Evolutionary conservation across 768 basidiomycete genomes (phyloP).

Genomic region (Lactarius akahatsu): DNA sequence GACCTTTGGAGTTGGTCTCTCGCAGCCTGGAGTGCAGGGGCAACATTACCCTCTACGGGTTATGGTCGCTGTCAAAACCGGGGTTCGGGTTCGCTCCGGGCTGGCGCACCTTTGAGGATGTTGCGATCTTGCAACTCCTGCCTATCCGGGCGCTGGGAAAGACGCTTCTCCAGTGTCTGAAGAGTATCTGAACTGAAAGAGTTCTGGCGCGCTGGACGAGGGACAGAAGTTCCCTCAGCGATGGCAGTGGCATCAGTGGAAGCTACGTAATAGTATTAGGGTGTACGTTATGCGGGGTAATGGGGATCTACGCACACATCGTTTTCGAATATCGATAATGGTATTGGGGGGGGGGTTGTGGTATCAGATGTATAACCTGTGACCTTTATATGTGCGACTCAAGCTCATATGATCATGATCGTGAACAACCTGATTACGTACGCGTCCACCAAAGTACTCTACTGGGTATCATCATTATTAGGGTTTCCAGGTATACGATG

Average conservation of each 20-base stretch:
- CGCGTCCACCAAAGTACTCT: not conserved
- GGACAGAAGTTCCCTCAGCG: slow-evolving; percentile 8
- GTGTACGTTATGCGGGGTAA: not conserved
- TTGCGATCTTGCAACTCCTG: slow-evolving; percentile 63
- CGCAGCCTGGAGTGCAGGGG: slow-evolving; percentile 59
- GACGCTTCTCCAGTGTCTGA: slow-evolving; percentile 52
- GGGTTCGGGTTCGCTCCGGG: not conserved
- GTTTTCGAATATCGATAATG: slow-evolving; percentile 3
- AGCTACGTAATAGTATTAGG: slow-evolving; percentile 3
- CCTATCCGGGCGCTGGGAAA: slow-evolving; percentile 56
- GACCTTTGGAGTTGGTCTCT: slow-evolving; percentile 58
- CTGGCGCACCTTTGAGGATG: slow-evolving; percentile 59
- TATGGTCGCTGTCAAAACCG: not conserved
- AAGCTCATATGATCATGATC: not conserved
- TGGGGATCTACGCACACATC: slow-evolving; percentile 22
- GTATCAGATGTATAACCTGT: not conserved
- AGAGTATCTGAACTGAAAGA: slow-evolving; percentile 39
- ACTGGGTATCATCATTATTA: slow-evolving; percentile 5
- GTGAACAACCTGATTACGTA: not conserved
- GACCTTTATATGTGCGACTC: slow-evolving; percentile 17
- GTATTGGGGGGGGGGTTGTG: not conserved
- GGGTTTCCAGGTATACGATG: not conserved
- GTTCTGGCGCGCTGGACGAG: slow-evolving; percentile 32
- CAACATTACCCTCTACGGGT: slow-evolving; percentile 56
- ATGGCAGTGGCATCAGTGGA: slow-evolving; percentile 12